These are phyloP conservation scores for Yamadazyma friedrichii DNA, from an alignment of 1,139 yeast species.

Conservation along the genomic window DNA sequence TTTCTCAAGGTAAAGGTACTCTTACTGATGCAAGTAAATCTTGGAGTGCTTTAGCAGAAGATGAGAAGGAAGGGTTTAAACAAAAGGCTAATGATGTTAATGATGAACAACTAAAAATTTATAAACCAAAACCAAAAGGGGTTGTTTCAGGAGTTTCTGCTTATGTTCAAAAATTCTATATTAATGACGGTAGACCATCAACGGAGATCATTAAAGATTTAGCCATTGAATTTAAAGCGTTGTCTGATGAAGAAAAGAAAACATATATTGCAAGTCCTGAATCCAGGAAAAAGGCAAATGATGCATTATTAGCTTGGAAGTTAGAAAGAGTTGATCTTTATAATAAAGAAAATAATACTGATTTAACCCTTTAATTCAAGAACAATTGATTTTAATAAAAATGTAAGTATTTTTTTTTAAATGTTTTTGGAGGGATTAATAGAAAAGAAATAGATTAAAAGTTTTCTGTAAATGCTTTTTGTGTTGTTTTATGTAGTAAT, in stretches of 20 bases:
- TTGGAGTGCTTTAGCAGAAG: constrained; percentile 17
- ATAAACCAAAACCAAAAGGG: constrained; percentile 35
- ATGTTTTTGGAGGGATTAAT: neutral
- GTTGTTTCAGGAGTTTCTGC: constrained; percentile 32
- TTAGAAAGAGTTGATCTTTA: constrained; percentile 13
- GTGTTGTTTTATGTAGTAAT: constrained; percentile 1
- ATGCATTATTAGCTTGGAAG: constrained; percentile 28
- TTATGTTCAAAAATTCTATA: constrained; percentile 30
- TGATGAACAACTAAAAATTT: constrained; percentile 23
- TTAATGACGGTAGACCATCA: constrained; percentile 19
- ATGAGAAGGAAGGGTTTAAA: constrained; percentile 26
- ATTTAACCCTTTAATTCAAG: constrained; percentile 5
- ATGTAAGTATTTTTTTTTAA: neutral
- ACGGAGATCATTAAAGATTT: constrained; percentile 27
- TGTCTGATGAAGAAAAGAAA: constrained; percentile 29
- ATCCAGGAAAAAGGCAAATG: constrained; percentile 20
- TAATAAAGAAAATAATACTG: constrained; percentile 12
- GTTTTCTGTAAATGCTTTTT: constrained; percentile 2
- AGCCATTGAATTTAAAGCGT: constrained; percentile 29
- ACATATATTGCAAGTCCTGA: constrained; percentile 22
- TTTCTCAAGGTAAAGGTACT: constrained; percentile 11
- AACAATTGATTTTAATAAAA: neutral
- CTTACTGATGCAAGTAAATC: constrained; percentile 8
- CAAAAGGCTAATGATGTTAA: constrained; percentile 28
- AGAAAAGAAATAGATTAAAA: neutral